Base-by-base conservation (phyloP, 2,329 filamentous ascomycete species). In the Fusarium protoensiforme region DNA sequence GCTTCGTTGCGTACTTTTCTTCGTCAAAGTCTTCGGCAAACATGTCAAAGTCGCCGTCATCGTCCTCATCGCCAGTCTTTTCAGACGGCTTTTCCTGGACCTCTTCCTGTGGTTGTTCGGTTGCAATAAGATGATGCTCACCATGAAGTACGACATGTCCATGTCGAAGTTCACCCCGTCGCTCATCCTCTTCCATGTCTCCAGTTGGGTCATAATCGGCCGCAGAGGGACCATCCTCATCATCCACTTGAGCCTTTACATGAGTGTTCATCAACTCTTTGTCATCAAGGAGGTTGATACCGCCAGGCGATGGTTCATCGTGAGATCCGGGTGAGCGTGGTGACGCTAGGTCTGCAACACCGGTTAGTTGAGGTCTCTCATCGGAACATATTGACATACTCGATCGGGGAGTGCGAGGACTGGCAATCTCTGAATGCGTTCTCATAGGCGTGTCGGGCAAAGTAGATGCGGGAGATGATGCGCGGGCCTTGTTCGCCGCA, bases 131-230 rank as follows among this genome's bases (percentile, higher is more conserved):
- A 58, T 80, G 78, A 27, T 78, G 79, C 73, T 87, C 84, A 66
- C 86, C 86, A 67, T 88, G 86, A 58, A 87, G 79, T n/a, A 84
- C 83, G 36, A 84, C 86, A 65, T 89, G 88, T 60, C 87, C 87
- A 68, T 90, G 87, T 67, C 91, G 89, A 75, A 90, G 87, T 73
- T 92, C 91, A 77, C 93, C 91, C 65, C 92, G 90, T 67, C 90
- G 87, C 77, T 91, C 90, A 75, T 98, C 95, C 81, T 97, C 94
- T 80, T 92, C 88, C 93, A 96, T 96, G 79, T 98, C 95, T 75
- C 92, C 87, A 2, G 92, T 96, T 1, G 95, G 95, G 79, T 98
- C 94, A 80, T 98, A 98, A 81, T 98, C 94, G 67, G 94, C 95
- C 53, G 95, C 95, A n/a, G 95, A 98, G 7, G 94, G 93, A 8